A percentile compares a stretch with the other conserved stretches of the same genome.
Conservation (phyloP, 441 rosid species). For the Daphne laureola region DNA sequence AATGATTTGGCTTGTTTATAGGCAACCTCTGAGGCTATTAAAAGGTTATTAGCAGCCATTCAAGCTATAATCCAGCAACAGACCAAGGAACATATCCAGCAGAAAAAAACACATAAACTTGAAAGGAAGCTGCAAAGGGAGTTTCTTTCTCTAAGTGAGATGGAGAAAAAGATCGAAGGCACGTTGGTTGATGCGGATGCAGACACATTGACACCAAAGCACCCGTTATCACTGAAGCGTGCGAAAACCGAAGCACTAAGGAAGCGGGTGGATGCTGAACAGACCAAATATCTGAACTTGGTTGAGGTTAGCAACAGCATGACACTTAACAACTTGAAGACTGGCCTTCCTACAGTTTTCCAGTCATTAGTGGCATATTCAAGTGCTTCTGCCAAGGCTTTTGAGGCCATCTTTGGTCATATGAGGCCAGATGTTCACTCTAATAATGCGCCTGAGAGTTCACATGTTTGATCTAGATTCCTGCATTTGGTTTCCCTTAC, state of each 20-base stretch:
- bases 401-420: slow-evolving; percentile 42
- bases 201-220: slow-evolving; percentile 57
- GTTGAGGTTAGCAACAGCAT: slow-evolving; percentile 48
- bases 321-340: slow-evolving; percentile 64
- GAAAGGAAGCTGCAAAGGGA: slow-evolving; percentile 80
- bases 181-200: slow-evolving; percentile 26
- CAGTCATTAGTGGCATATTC: slow-evolving; percentile 63
- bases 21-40: slow-evolving; percentile 73
- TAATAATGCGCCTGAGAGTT: slow-evolving; percentile 26
- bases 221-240: slow-evolving; percentile 62
- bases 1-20: slow-evolving; percentile 19
- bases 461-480: not conserved
- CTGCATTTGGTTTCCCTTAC: too few relatives aligned
- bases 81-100: slow-evolving; percentile 49
- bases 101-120: slow-evolving; percentile 53
- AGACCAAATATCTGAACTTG: slow-evolving; percentile 38
- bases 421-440: slow-evolving; percentile 20
- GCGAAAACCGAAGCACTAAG: slow-evolving; percentile 54
- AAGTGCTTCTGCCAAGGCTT: slow-evolving; percentile 42
- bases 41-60: slow-evolving; percentile 55
- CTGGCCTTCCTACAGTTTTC: slow-evolving; percentile 74
- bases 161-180: slow-evolving; percentile 54
- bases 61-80: slow-evolving; percentile 53
- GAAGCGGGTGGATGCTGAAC: slow-evolving; percentile 50
- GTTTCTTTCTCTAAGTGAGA: slow-evolving; percentile 41